phyloP scores from a whole-genome alignment of 345 rosid species.

The Dipteronia sinensis region DNA sequence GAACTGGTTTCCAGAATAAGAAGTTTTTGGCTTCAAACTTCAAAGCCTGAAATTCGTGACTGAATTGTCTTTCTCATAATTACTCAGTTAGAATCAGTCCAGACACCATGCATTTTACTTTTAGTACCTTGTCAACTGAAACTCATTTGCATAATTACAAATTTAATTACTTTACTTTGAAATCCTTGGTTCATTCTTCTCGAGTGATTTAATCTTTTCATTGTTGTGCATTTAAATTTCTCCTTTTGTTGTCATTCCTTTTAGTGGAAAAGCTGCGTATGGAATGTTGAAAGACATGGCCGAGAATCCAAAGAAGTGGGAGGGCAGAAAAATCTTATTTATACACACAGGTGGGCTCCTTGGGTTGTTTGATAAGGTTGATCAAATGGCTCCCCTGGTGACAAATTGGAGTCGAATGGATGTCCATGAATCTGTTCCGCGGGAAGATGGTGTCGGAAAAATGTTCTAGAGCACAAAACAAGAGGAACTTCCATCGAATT shows the following conservation, averaged over 20 bases:
- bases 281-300: conserved; percentile 76
- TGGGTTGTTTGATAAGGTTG: conserved; percentile 80
- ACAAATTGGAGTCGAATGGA: conserved; percentile 77
- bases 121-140: not conserved
- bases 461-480: conserved; percentile 53
- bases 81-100: not conserved
- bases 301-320: conserved; percentile 75
- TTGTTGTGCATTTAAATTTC: not conserved
- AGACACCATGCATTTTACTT: not conserved
- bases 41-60: not conserved
- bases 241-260: not conserved
- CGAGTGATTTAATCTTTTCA: not conserved
- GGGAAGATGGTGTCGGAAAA: conserved; percentile 73
- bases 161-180: not conserved
- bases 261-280: conserved; percentile 87
- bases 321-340: conserved; percentile 77
- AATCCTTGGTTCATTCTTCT: not conserved
- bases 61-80: not conserved
- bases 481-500: not conserved
- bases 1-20: not conserved
- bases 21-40: not conserved
- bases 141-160: not conserved
- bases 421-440: conserved; percentile 70
- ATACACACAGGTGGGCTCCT: conserved; percentile 89
- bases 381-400: conserved; percentile 63